phyloP scores from a whole-genome alignment of 352 stramenopile species.

The Blastocystis sp. region DNA sequence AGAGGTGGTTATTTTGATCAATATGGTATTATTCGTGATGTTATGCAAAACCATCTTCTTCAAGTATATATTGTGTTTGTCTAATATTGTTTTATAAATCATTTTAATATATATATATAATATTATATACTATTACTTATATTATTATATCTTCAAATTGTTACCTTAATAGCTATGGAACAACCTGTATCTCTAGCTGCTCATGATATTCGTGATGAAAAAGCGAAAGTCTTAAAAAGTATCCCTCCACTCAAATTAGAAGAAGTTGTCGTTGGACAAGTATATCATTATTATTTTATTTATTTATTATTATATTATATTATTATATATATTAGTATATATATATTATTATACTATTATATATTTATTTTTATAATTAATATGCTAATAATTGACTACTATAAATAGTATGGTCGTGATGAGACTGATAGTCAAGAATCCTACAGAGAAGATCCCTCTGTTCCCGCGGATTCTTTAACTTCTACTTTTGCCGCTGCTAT shows the following conservation, averaged over 20 bases:
- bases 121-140: no score
- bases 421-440: conserved; percentile 58
- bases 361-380: no score
- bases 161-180: conserved; percentile 87
- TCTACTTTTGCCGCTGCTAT: conserved; percentile 70
- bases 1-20: conserved; percentile 85
- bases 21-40: conserved; percentile 92
- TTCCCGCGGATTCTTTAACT: conserved; percentile 68
- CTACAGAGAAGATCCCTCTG: conserved; percentile 81
- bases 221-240: conserved; percentile 84
- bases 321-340: no score
- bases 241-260: conserved; percentile 72
- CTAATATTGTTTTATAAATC: no score
- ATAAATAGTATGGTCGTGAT: no score
- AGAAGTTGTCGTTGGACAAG: conserved; percentile 85
- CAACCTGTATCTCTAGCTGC: conserved; percentile 56
- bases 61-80: no score
- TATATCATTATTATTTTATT: conserved; percentile 59
- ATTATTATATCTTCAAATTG: no score
- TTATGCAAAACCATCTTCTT: conserved; percentile 94
- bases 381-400: no score
- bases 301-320: no score
- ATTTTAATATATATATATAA: no score
- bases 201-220: conserved; percentile 79
- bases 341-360: no score